Percentiles rank a stretch among this genome's conserved stretches.
phyloP scores from a whole-genome alignment of 2,329 filamentous ascomycete species.

The Colletotrichum spaethianum region DNA sequence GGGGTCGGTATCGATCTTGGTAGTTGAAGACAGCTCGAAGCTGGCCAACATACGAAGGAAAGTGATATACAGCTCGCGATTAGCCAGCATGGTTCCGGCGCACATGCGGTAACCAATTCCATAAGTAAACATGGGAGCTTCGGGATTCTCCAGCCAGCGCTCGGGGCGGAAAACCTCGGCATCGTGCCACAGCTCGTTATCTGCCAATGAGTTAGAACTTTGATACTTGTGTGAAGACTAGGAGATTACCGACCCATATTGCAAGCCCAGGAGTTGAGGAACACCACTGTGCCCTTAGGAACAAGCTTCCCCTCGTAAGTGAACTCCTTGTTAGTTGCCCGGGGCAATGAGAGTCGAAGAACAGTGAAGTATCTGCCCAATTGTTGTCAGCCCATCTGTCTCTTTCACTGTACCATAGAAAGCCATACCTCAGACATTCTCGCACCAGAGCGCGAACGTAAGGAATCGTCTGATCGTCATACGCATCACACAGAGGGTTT shows the following conservation, averaged over 20 bases:
- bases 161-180: constrained; percentile 72
- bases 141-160: constrained; percentile 56
- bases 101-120: constrained; percentile 70
- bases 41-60: constrained; percentile 66
- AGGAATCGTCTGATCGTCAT: constrained; percentile 81
- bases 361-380: constrained; percentile 72
- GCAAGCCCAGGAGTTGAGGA: constrained; percentile 51
- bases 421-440: constrained; percentile 70
- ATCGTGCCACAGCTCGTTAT: constrained; percentile 74
- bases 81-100: constrained; percentile 66
- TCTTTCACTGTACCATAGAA: background rate
- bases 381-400: constrained; percentile 43
- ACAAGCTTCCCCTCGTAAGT: constrained; percentile 45
- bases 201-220: constrained; percentile 47
- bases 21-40: constrained; percentile 59
- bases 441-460: constrained; percentile 86
- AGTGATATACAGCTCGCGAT: constrained; percentile 67
- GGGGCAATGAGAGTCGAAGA: constrained; percentile 75
- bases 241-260: constrained; percentile 47
- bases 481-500: constrained; percentile 81
- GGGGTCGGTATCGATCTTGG: constrained; percentile 29
- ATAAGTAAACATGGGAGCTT: constrained; percentile 66
- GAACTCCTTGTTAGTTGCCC: constrained; percentile 56
- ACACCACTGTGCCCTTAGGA: constrained; percentile 67
- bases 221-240: constrained; percentile 64